Evolutionary conservation across 495 filamentous ascomycete species (phyloP), one percentile per base, ranked within the genome.

Genomic region (Hyaloscypha finlandica): DNA sequence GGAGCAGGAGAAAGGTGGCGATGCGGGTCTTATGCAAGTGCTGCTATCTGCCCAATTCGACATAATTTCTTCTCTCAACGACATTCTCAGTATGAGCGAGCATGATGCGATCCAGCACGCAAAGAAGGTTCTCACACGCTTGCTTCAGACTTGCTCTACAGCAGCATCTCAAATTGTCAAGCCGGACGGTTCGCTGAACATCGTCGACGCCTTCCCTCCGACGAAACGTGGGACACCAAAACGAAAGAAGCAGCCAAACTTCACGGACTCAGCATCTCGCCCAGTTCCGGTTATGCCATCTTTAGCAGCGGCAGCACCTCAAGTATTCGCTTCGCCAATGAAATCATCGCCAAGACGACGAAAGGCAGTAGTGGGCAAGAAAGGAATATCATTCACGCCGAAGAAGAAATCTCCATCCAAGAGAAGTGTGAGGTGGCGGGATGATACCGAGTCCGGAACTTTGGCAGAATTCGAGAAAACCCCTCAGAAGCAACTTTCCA

Each of bases 31-130:
- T 25, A 81, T 96, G 70, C 93, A 97, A 76, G 83, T 90, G 6
- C 85, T 98, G 52, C 84, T 97, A 8, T 88, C 89, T 58, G 92
- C 94, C 30, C 94, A 98, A 73, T 95, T 98, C 72, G 94, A 98
- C 74, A 91, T 92, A 3, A 86, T 97, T 61, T 82, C 89, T 22
- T 90, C 91, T 1, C 84, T 99, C 64, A 86, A 89, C 64, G 89
- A 90, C 65, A 90, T 96, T 45, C 84, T 95, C 71, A 81, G 85
- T 33, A 90, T 97, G 85, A 88, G 80, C 70, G 92, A 95, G 77
- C 85, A 85, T 70, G 91, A 97, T 63, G 94, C 94, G 6, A 82
- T 97, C 32, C 80, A 89, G 55, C 88, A 89, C 67, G 96, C 94
- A 33, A 92, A 89, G 72, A 82, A 75, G n/a, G 87, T 94, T 60